phyloP scores from a whole-genome alignment of 768 basidiomycete genomes.

The Boletus rubescentipes region DNA sequence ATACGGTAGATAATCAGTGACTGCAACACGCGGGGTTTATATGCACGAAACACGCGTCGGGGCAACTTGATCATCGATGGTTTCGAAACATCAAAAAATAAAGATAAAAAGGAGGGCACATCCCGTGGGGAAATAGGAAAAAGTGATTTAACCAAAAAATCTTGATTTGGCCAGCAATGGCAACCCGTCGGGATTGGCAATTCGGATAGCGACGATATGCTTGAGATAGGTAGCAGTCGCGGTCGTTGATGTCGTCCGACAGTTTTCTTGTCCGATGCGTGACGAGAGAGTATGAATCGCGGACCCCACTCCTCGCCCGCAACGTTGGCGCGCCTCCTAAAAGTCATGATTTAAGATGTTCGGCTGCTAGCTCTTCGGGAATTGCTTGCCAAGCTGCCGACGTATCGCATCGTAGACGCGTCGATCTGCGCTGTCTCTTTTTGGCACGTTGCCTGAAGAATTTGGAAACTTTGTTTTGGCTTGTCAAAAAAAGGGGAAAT shows the following conservation, averaged over 20 bases:
- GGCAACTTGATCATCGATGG: slow-evolving; percentile 1
- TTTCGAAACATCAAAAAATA: slow-evolving; percentile 1
- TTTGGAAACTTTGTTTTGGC: neutral
- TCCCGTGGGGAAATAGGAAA: neutral
- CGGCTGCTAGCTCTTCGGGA: too few relatives aligned
- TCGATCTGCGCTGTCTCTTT: too few relatives aligned
- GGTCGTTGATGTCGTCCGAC: too few relatives aligned
- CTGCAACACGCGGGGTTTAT: neutral
- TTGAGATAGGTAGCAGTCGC: too few relatives aligned
- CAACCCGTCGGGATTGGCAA: neutral
- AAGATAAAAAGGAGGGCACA: neutral
- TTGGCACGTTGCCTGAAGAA: too few relatives aligned
- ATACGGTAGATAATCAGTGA: slow-evolving; percentile 1
- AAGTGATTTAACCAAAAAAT: neutral
- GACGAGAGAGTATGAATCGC: too few relatives aligned
- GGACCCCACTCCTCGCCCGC: too few relatives aligned
- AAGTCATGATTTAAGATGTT: too few relatives aligned
- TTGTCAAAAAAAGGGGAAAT: neutral
- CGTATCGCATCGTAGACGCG: too few relatives aligned
- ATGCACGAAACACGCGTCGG: neutral
- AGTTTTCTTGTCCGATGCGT: too few relatives aligned
- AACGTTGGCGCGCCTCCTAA: too few relatives aligned
- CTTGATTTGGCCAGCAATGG: neutral
- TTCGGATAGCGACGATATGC: neutral
- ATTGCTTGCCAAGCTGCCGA: too few relatives aligned